Percentiles rank a stretch among this genome's conserved stretches.
phyloP scores from a whole-genome alignment of 1,284 basidiomycete genomes.

The Sporisorium iseilematis-ciliati region DNA sequence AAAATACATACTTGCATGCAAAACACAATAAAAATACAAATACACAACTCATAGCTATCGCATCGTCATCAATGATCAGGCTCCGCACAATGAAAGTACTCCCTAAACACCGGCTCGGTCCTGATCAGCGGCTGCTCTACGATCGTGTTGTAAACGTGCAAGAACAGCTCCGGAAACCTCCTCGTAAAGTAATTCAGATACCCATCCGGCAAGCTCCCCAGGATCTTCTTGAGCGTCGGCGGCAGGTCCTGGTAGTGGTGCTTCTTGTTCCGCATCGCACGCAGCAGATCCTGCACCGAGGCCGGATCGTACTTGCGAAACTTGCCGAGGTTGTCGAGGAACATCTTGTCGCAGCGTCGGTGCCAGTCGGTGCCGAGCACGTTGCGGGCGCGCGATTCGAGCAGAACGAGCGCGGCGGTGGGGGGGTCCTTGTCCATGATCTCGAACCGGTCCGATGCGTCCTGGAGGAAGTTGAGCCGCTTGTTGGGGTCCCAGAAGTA shows the following conservation, averaged over 20 bases:
- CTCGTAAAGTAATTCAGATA: slow-evolving; percentile 92
- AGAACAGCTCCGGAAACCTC: slow-evolving; percentile 88
- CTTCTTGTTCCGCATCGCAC: slow-evolving; percentile 98
- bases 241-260: slow-evolving; percentile 97
- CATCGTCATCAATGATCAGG: slow-evolving; percentile 33
- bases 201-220: slow-evolving; percentile 90
- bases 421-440: slow-evolving; percentile 87
- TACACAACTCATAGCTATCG: background rate
- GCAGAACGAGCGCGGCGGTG: slow-evolving; percentile 79
- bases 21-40: background rate
- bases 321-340: slow-evolving; percentile 94
- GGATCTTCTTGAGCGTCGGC: slow-evolving; percentile 84
- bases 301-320: slow-evolving; percentile 91
- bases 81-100: slow-evolving; percentile 57
- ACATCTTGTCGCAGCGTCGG: slow-evolving; percentile 83
- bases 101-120: slow-evolving; percentile 57
- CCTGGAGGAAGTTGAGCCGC: slow-evolving; percentile 91
- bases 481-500: slow-evolving; percentile 95
- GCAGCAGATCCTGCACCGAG: slow-evolving; percentile 89
- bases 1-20: slow-evolving; percentile 4
- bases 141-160: slow-evolving; percentile 89
- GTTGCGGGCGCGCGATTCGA: slow-evolving; percentile 75
- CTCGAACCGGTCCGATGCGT: slow-evolving; percentile 96
- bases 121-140: slow-evolving; percentile 69
- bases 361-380: slow-evolving; percentile 81